These are phyloP conservation scores for Carnegiea gigantea DNA, from an alignment of 179 eudicot genomes.

Conservation along the genomic window DNA sequence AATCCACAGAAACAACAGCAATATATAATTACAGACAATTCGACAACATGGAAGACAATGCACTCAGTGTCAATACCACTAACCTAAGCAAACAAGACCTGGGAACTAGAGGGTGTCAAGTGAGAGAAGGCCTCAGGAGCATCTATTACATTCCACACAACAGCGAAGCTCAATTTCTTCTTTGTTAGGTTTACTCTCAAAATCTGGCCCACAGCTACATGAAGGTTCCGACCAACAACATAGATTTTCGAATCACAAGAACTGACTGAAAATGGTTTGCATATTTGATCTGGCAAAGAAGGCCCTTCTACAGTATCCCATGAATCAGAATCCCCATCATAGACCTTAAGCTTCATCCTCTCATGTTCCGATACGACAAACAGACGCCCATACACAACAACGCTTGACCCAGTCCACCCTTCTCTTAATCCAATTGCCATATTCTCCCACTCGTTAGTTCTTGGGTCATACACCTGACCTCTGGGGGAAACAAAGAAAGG, in stretches of 20 bases:
- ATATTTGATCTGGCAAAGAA: conserved; percentile 82
- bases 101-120: conserved; percentile 78
- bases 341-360: conserved; percentile 85
- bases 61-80: conserved; percentile 6
- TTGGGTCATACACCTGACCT: conserved; percentile 87
- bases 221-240: conserved; percentile 81
- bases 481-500: conserved; percentile 85
- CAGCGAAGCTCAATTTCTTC: conserved; percentile 49
- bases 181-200: conserved; percentile 24
- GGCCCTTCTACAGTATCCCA: conserved; percentile 88
- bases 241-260: conserved; percentile 55
- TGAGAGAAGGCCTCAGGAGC: conserved; percentile 57
- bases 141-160: conserved; percentile 69
- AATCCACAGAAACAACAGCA: conserved; percentile 22
- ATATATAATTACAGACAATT: conserved; percentile 30
- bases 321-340: conserved; percentile 55
- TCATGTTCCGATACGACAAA: conserved; percentile 95
- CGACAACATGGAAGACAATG: conserved; percentile 2
- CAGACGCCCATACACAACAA: conserved; percentile 62
- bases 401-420: conserved; percentile 98
- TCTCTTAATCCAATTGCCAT: conserved; percentile 83
- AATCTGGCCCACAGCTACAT: conserved; percentile 75
- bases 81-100: conserved; percentile 73
- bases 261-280: conserved; percentile 86
- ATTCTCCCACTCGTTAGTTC: conserved; percentile 65